Evolutionary conservation across 805 yeast species (phyloP).

Genomic region (Middelhovenomyces tepae): DNA sequence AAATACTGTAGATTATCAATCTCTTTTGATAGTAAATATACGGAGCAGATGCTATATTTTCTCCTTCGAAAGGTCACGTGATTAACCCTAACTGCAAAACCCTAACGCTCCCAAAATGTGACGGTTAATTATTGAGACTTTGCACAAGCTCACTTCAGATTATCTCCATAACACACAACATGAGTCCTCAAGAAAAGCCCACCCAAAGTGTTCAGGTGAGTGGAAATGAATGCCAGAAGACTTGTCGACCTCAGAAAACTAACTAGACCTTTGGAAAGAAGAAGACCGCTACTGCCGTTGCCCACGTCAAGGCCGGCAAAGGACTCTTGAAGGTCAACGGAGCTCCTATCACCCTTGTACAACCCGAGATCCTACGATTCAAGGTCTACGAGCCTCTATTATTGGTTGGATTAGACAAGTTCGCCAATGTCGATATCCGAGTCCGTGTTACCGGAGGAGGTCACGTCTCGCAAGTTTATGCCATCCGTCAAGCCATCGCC

Average conservation of each 20-base stretch:
- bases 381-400: constrained; percentile 99
- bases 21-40: no score
- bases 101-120: no score
- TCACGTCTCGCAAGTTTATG: constrained; percentile 99
- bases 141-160: no score
- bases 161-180: no score
- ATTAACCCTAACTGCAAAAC: no score
- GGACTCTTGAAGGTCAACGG: constrained; percentile 99
- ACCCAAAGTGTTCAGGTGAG: constrained; percentile 1
- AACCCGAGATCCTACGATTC: constrained; percentile 98
- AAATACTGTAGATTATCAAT: no score
- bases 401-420: constrained; percentile 97
- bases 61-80: no score
- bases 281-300: constrained; percentile 99
- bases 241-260: no score
- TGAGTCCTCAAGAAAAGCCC: not conserved
- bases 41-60: no score
- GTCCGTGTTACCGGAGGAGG: constrained; percentile 99
- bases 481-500: constrained; percentile 99
- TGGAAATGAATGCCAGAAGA: not conserved
- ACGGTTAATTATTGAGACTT: no score
- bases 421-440: constrained; percentile 97
- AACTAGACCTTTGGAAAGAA: constrained; percentile 98
- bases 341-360: constrained; percentile 96
- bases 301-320: constrained; percentile 98